phyloP scores from a whole-genome alignment of 768 basidiomycete species.

The Rhizopogon rudus region DNA sequence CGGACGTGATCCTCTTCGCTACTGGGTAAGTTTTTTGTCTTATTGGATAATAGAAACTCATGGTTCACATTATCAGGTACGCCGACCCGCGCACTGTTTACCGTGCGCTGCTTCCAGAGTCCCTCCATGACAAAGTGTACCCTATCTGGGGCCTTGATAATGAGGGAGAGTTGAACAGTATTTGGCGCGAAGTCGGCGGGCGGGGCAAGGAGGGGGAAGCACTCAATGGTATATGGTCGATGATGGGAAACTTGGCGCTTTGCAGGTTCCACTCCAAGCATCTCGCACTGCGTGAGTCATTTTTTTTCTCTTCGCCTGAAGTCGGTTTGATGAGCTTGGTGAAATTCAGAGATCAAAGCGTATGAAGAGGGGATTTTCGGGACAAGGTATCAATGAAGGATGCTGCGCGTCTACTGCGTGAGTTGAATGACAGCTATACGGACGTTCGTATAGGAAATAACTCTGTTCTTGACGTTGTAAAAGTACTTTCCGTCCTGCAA shows the following conservation, averaged over 20 bases:
- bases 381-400: conserved; percentile 15
- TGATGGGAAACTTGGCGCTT: conserved; percentile 59
- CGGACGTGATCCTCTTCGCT: conserved; percentile 45
- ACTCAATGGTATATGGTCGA: conserved; percentile 43
- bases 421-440: too few relatives aligned
- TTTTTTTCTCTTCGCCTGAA: background rate
- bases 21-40: conserved; percentile 35
- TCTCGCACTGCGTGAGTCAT: conserved; percentile 54
- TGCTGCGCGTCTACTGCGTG: background rate
- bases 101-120: conserved; percentile 15
- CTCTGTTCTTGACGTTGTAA: too few relatives aligned
- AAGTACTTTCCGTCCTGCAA: too few relatives aligned
- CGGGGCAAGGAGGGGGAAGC: conserved; percentile 11
- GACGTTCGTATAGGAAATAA: too few relatives aligned
- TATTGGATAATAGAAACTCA: background rate
- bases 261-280: conserved; percentile 67
- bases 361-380: conserved; percentile 46
- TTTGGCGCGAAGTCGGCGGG: conserved; percentile 47
- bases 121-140: conserved; percentile 10
- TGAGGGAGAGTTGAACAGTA: conserved; percentile 24
- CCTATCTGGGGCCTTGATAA: conserved; percentile 26
- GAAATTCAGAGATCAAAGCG: conserved; percentile 59
- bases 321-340: background rate
- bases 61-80: conserved; percentile 10
- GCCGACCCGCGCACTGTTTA: conserved; percentile 14